Base-by-base conservation (phyloP, 2,329 filamentous ascomycete species). In the Scedosporium apiospermum region DNA sequence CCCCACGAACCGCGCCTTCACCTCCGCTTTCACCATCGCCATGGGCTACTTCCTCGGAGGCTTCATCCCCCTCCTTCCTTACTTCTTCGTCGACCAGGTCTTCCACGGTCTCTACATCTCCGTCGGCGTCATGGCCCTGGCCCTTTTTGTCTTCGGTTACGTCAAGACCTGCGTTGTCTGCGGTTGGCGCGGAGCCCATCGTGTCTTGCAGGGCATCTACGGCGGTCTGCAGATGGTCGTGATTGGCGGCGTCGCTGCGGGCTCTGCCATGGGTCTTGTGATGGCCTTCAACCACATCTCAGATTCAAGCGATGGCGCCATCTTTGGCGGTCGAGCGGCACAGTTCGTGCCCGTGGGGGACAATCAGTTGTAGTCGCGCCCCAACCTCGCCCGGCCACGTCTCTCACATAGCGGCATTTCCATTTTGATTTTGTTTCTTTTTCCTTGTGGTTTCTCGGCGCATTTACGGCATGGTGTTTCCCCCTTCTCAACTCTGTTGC, bases 21-120 rank as follows among this genome's bases (percentile, higher is more conserved):
- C 84, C 55, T 87, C 83, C 0, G 88, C 86, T 2, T 66, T 86
- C 27, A 89, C 85, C 7, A 88, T 91, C 68, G 85, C 87, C 0
- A 68, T 85, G 16, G 86, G 86, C 42, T 91, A 91, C 71, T 86
- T 90, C 61, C 72, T 90, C 23, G 88, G 88, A 21, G 88, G 88
- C 0, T 77, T 90, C 62, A 81, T 90, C n/a, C 88, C 88, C 14
- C 79, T 90, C 68, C 73, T 88, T 51, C 88, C 88, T 0, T 91
- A 91, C 74, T 86, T 90, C 66, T 77, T 88, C 66, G 76, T 82
- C 70, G 64, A 67, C 14, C 70, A 71, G 23, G 75, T 82, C 6
- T 70, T 71, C 26, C 68, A 76, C n/a, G 81, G 80, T 0, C 74
- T 92, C 60, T 78, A 81, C 42, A 81, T 84, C 64, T 87, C 84